A percentile compares a stretch with the other conserved stretches of the same genome.
Conservation (phyloP, 306 rosid species). For the Pterocarpus macrocarpus region DNA sequence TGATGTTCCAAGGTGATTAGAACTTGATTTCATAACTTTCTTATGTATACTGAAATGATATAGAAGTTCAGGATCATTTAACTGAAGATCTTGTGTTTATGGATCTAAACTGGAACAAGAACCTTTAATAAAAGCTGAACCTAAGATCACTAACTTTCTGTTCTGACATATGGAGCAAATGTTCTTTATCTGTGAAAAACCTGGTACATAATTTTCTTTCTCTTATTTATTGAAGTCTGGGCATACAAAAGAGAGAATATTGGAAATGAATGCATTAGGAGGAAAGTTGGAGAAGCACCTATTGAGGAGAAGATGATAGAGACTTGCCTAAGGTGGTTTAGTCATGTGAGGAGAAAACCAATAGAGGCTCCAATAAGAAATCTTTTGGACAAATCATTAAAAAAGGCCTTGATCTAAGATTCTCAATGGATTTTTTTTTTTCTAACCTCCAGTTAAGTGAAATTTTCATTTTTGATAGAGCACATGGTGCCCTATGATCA, state of each 20-base stretch:
- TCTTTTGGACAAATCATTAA: constrained; percentile 16
- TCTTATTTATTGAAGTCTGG: constrained; percentile 1
- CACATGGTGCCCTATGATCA: not conserved
- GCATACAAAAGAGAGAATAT: not conserved
- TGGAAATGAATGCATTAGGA: constrained; percentile 17
- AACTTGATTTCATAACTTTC: constrained; percentile 33
- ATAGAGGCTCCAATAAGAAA: not conserved
- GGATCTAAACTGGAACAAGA: constrained; percentile 21
- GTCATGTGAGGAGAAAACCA: no score
- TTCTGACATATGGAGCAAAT: constrained; percentile 8
- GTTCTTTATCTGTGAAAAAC: constrained; percentile 3
- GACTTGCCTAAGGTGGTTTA: no score
- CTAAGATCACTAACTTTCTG: not conserved
- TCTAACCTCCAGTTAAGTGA: not conserved
- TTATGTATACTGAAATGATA: constrained; percentile 33
- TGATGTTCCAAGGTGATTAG: constrained; percentile 87
- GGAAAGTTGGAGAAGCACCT: not conserved
- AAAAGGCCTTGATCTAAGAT: not conserved
- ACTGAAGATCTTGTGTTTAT: constrained; percentile 33
- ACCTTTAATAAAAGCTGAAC: constrained; percentile 1
- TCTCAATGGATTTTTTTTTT: not conserved
- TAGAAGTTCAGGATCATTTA: constrained; percentile 20
- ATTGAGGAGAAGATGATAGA: no score
- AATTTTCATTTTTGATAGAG: not conserved
- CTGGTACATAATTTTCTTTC: constrained; percentile 15